Base-by-base conservation (phyloP, 169 alveolate genomes). In the Cryptosporidium viatorum region DNA sequence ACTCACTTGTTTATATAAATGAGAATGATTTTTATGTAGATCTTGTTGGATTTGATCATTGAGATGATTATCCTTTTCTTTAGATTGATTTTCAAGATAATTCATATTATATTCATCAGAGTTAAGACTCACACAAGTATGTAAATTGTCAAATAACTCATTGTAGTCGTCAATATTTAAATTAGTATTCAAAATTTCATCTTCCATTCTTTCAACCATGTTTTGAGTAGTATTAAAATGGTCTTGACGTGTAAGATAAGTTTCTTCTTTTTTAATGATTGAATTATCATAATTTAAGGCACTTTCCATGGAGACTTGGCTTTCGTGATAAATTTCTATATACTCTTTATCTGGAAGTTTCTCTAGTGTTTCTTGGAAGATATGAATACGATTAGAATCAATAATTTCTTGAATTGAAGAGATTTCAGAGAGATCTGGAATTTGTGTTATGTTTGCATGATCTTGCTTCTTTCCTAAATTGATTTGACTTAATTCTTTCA, bases 191-290 rank as follows among this genome's bases (percentile, higher is more conserved):
- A 65, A 29, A 18, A 65, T 65, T 33, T 65, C 71, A 31, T 65
- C 48, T 18, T 65, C 52, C 48, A 65, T 65, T 29, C 50, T 65
- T 65, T 65, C 71, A 65, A 65, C 33, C 71, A 65, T 65, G 14
- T 2, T 33, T 65, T 65, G 71, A 37, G 9, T 39, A 9, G 23
- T 21, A 12, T 33, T 51, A 55, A 55, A 55, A 55, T 55, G 67
- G 10, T 21, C 14, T 48, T 14, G 55, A 16, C 2, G 2, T 14
- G 21, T 3, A 14, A 48, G 21, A 48, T 48, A 23, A 16, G 7
- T 3, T 48, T 48, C 55, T 14, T 48, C 21, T 14, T 48, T 29
- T 2, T 26, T 16, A 21, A 55, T 26, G 1, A 9, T 55, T 12
- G 29, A 29, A 55, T n/a, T 26, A 26, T 55, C 1, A 3, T 55